phyloP scores from a whole-genome alignment of 768 basidiomycete species.

The Suillus lakei region DNA sequence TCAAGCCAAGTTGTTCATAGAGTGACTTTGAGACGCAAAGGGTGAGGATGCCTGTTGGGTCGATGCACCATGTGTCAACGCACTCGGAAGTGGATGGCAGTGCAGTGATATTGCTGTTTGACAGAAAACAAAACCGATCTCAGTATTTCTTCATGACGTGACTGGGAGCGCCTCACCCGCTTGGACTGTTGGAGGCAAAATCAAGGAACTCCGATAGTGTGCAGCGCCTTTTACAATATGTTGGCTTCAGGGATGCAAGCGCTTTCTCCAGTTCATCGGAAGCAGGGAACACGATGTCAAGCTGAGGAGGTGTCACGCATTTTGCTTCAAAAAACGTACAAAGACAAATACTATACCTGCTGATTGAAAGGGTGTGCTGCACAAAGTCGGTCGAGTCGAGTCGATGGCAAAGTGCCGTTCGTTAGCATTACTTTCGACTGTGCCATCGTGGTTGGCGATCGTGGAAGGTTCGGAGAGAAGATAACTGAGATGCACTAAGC shows the following conservation, averaged over 20 bases:
- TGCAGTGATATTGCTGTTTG: slow-evolving; percentile 42
- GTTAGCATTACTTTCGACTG: slow-evolving; percentile 23
- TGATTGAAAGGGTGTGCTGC: slow-evolving; percentile 55
- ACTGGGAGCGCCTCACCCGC: slow-evolving; percentile 30
- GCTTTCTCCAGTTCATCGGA: slow-evolving; percentile 40
- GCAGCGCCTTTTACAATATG: slow-evolving; percentile 49
- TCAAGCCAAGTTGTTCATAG: slow-evolving; percentile 65
- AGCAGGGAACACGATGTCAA: slow-evolving; percentile 67
- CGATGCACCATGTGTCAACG: slow-evolving; percentile 74
- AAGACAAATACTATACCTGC: slow-evolving; percentile 45
- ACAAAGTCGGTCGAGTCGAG: slow-evolving; percentile 40
- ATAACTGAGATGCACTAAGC: neutral
- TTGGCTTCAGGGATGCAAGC: slow-evolving; percentile 46
- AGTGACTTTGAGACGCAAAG: slow-evolving; percentile 58
- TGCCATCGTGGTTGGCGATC: slow-evolving; percentile 14
- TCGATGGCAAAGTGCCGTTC: slow-evolving; percentile 24
- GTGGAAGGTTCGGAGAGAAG: neutral
- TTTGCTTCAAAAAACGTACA: neutral
- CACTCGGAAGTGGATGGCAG: slow-evolving; percentile 33
- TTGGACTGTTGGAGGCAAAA: slow-evolving; percentile 34
- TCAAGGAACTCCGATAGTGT: slow-evolving; percentile 50
- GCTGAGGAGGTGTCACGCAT: slow-evolving; percentile 38
- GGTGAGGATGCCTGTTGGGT: slow-evolving; percentile 62
- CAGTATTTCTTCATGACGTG: neutral
- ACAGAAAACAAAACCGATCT: neutral